A percentile compares a stretch with the other conserved stretches of the same genome.
These are phyloP conservation scores for Candida sp. DNA, from an alignment of 1,139 yeast species.

Conservation along the genomic window DNA sequence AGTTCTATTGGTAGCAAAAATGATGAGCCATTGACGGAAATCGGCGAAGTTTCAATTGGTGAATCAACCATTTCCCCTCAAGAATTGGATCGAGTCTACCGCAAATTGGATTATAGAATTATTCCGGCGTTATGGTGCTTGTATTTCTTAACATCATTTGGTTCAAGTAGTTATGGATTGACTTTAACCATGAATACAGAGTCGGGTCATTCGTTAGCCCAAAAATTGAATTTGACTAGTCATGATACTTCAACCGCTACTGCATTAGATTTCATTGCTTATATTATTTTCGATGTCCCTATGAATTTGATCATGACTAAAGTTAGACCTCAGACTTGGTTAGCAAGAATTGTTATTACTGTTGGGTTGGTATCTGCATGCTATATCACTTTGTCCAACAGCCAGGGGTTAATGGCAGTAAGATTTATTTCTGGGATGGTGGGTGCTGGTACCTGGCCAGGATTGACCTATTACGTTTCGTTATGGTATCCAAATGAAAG, in stretches of 20 bases:
- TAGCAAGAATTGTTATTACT: conserved; percentile 71
- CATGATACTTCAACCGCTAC: conserved; percentile 72
- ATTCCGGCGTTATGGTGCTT: conserved; percentile 83
- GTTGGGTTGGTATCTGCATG: conserved; percentile 79
- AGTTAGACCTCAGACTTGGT: conserved; percentile 83
- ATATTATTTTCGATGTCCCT: conserved; percentile 80
- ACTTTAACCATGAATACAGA: conserved; percentile 77
- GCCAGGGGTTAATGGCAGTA: conserved; percentile 64
- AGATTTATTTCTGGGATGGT: conserved; percentile 76
- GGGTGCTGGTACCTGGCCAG: conserved; percentile 96
- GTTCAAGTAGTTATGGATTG: conserved; percentile 73
- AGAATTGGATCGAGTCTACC: conserved; percentile 56
- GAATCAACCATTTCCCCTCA: not conserved
- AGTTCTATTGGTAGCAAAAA: not conserved
- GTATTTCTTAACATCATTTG: conserved; percentile 78
- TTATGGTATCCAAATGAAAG: conserved; percentile 86
- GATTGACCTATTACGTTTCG: conserved; percentile 79
- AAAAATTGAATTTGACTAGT: conserved; percentile 47
- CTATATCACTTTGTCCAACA: conserved; percentile 53
- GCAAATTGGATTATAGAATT: conserved; percentile 65
- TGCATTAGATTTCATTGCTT: conserved; percentile 81
- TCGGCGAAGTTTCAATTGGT: not conserved
- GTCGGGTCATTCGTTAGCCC: conserved; percentile 59
- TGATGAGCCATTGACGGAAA: not conserved
- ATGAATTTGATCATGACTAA: conserved; percentile 86